Evolutionary conservation across 2,329 filamentous ascomycete genomes (phyloP), one percentile per base, ranked within the genome.

Genomic region (Alternaria sp.): DNA sequence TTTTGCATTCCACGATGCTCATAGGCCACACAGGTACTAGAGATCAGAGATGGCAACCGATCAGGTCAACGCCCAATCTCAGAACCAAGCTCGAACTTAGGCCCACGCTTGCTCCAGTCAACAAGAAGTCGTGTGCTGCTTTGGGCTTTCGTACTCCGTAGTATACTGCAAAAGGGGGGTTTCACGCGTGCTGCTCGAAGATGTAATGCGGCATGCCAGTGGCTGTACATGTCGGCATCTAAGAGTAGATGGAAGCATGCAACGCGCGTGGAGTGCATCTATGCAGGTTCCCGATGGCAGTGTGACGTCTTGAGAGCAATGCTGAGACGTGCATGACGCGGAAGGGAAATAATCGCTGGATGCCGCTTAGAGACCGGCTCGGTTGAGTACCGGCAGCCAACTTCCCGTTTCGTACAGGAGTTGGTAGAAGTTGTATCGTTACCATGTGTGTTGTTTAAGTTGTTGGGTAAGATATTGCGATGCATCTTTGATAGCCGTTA

Each of bases 91-190:
- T 40, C 33, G 11, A 39, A 44, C 42, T 50, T 54, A 44, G 45
- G 45, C 33, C 28, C 46, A 48, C 57, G 49, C 64, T 63, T 65
- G 53, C 51, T 66, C 46, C 45, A 51, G 29, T 61, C 61, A 58
- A 56, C 57, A 67, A 61, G 51, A 59, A 49, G 48, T 48, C 49
- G 56, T 66, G 52, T 51, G 41, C 40, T 44, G 40, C 46, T 54
- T 61, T 37, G 56, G 45, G 41, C 40, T 48, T 56, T 60, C 36
- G 63, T 59, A 54, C 55, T 39, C 60, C 48, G 41, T 56, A 45
- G 24, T 45, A 58, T 45, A 40, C 10, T 21, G 34, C 44, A 34
- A 39, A 53, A 23, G 14, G 51, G 23, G 7, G 42, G 61, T 54
- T 54, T 52, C 49, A 51, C 42, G 49, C 40, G 53, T 34, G 40